Percentiles rank a stretch among this genome's conserved stretches.
Evolutionary conservation across 1,139 yeast species (phyloP).

Genomic region (Lodderomyces elongisporus): DNA sequence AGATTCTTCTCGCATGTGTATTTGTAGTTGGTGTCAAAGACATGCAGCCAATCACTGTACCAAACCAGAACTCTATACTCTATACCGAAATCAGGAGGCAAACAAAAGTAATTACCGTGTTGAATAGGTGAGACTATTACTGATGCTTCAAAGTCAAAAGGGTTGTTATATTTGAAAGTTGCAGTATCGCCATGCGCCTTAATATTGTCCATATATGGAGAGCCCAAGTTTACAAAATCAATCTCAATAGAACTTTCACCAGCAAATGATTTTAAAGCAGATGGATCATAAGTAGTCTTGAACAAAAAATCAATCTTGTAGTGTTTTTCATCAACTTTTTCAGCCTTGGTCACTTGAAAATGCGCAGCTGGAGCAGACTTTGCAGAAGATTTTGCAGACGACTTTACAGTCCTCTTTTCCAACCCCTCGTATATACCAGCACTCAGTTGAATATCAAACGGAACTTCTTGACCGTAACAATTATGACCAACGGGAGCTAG

Average conservation of each 20-base stretch:
- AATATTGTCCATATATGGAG: neutral
- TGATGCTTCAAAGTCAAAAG: constrained; percentile 11
- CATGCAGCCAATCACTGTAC: neutral
- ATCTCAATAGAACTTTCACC: neutral
- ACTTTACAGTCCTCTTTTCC: neutral
- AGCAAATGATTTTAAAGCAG: neutral
- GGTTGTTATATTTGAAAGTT: neutral
- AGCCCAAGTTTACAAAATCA: neutral
- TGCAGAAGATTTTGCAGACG: too few species aligned
- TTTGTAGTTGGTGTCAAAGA: neutral
- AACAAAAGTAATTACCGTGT: constrained; percentile 22
- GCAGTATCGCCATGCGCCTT: constrained; percentile 1
- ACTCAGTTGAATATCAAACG: neutral
- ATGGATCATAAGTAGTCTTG: neutral
- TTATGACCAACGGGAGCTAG: neutral
- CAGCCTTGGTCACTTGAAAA: constrained; percentile 1
- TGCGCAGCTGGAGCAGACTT: constrained; percentile 1
- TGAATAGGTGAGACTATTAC: constrained; percentile 17
- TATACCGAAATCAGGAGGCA: constrained; percentile 24
- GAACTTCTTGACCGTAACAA: neutral
- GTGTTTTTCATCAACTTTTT: neutral
- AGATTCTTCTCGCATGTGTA: neutral
- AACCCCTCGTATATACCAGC: neutral
- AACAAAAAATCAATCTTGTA: constrained; percentile 2
- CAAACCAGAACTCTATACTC: constrained; percentile 13